Percentiles rank a stretch among this genome's conserved stretches.
Evolutionary conservation across 805 yeast genomes (phyloP).

Genomic region (Candida oleophila): DNA sequence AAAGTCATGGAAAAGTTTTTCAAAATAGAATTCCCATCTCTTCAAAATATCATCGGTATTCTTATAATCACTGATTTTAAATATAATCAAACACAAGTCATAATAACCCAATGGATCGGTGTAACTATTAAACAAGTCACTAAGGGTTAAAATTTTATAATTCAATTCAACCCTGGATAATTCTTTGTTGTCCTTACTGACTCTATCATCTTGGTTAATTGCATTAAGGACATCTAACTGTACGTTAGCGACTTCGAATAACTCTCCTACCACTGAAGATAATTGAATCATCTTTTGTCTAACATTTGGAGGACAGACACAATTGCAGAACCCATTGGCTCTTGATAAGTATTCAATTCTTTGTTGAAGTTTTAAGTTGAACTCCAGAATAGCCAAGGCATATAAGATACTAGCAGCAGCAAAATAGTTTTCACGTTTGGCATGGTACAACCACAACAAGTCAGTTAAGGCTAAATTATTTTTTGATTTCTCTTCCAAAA

Average conservation of each 20-base stretch:
- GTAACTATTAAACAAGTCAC: constrained; percentile 79
- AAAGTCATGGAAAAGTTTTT: constrained; percentile 42
- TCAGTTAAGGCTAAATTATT: constrained; percentile 74
- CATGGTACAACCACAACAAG: constrained; percentile 84
- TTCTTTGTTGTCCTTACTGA: constrained; percentile 47
- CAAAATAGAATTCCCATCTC: constrained; percentile 76
- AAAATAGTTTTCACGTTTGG: constrained; percentile 73
- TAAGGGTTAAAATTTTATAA: constrained; percentile 63
- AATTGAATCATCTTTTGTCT: constrained; percentile 76
- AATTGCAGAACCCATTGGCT: constrained; percentile 89
- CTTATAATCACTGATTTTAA: constrained; percentile 81
- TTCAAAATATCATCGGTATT: constrained; percentile 78
- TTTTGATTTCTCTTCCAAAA: constrained; percentile 64
- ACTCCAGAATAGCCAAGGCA: constrained; percentile 70
- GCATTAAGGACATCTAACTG: constrained; percentile 65
- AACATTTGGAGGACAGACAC: constrained; percentile 72
- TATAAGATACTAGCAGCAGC: constrained; percentile 81
- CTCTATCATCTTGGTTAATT: constrained; percentile 51
- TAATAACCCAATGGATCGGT: constrained; percentile 87
- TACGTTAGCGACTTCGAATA: constrained; percentile 80
- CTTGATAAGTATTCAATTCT: constrained; percentile 87
- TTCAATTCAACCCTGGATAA: constrained; percentile 56
- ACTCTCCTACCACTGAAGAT: constrained; percentile 68
- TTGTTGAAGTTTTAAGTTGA: constrained; percentile 62
- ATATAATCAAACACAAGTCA: constrained; percentile 74